Evolutionary conservation across 345 rosid species (phyloP).

Genomic region (Populus simonii): DNA sequence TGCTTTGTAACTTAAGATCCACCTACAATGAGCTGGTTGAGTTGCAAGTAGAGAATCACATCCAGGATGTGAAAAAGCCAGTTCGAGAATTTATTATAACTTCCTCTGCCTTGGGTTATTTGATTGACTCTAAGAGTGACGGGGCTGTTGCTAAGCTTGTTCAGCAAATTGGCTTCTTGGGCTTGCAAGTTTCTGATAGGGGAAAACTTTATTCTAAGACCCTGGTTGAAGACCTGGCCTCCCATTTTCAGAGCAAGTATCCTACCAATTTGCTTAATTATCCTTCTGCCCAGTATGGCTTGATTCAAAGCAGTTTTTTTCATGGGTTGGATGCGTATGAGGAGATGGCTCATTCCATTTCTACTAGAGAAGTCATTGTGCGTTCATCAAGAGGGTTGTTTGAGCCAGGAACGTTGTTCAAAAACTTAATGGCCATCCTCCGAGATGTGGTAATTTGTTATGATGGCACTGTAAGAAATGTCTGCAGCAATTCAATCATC

Average conservation of each 20-base stretch:
- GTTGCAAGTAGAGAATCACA: slow-evolving; percentile 65
- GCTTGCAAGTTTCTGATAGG: slow-evolving; percentile 77
- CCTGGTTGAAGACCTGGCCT: slow-evolving; percentile 71
- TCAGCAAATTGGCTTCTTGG: slow-evolving; percentile 86
- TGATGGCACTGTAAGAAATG: slow-evolving; percentile 83
- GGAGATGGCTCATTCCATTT: slow-evolving; percentile 81
- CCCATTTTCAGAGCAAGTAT: slow-evolving; percentile 54
- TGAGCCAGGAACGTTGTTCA: slow-evolving; percentile 94
- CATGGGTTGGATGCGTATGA: slow-evolving; percentile 91
- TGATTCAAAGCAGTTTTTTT: slow-evolving; percentile 68
- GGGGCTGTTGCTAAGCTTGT: slow-evolving; percentile 65
- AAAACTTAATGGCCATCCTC: slow-evolving; percentile 93
- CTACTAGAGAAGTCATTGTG: slow-evolving; percentile 78
- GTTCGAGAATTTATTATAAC: slow-evolving; percentile 51
- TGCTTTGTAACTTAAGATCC: slow-evolving; percentile 53
- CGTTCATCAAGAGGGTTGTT: slow-evolving; percentile 88
- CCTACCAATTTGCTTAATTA: slow-evolving; percentile 41
- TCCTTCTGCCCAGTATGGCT: slow-evolving; percentile 71
- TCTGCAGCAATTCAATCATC: slow-evolving; percentile 74
- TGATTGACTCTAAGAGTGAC: slow-evolving; percentile 79
- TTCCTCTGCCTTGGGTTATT: slow-evolving; percentile 59
- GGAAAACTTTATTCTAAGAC: slow-evolving; percentile 78
- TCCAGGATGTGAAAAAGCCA: slow-evolving; percentile 46
- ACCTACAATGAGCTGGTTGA: slow-evolving; percentile 61
- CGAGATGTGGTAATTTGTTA: slow-evolving; percentile 83